phyloP scores from a whole-genome alignment of 2,329 filamentous ascomycete genomes.

The Pyricularia grisea region DNA sequence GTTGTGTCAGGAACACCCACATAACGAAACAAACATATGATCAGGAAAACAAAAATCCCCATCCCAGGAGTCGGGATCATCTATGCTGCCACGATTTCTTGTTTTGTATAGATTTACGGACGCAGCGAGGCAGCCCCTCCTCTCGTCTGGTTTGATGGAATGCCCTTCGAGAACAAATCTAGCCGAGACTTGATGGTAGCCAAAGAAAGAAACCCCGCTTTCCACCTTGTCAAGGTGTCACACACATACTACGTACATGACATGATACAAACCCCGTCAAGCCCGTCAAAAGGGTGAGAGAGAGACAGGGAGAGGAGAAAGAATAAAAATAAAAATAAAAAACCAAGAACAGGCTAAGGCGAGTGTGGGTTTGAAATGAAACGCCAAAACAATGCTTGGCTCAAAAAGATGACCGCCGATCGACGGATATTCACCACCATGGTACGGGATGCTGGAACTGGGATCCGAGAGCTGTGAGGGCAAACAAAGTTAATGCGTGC shows the following conservation, averaged over 20 bases:
- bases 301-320: no score
- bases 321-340: no score
- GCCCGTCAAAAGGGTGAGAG: no score
- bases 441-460: neutral
- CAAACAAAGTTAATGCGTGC: neutral
- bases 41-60: neutral
- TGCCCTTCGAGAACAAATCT: neutral
- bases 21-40: neutral
- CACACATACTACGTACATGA: neutral
- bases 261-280: neutral
- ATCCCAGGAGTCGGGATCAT: neutral
- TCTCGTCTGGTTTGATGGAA: neutral
- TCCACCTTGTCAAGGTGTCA: neutral
- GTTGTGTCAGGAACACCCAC: neutral
- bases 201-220: neutral
- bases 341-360: neutral
- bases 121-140: neutral
- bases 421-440: neutral
- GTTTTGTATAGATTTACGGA: neutral
- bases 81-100: neutral
- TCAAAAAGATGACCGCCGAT: neutral
- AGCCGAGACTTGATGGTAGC: neutral
- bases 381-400: neutral
- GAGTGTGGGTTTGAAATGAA: neutral
- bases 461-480: neutral